phyloP scores from a whole-genome alignment of 345 rosid species.

The Eucalyptus curtisii region DNA sequence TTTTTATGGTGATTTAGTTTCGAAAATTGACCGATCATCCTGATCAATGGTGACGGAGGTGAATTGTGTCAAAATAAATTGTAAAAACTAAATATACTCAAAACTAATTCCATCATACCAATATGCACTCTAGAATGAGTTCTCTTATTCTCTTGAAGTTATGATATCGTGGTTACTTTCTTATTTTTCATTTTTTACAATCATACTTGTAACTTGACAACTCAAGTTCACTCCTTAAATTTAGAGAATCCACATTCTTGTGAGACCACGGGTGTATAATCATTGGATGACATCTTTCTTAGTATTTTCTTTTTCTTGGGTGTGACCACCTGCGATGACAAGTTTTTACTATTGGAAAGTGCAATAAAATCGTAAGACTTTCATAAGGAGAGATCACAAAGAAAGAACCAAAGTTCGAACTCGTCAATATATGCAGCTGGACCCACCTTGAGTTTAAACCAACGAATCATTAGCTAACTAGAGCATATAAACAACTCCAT shows the following conservation, averaged over 20 bases:
- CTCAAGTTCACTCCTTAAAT: background rate
- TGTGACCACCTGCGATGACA: background rate
- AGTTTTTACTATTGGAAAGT: background rate
- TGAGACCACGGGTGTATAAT: background rate
- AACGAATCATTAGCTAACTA: background rate
- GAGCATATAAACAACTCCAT: background rate
- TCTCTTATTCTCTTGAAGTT: background rate
- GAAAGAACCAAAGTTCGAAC: background rate
- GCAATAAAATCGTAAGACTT: background rate
- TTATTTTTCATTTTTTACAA: background rate
- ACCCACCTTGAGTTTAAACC: background rate
- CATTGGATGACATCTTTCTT: background rate
- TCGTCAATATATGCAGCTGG: background rate
- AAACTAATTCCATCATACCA: background rate
- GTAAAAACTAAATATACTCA: background rate
- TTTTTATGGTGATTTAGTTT: background rate
- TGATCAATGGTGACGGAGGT: background rate
- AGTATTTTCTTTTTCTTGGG: background rate
- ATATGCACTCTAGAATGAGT: background rate
- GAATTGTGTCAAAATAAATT: background rate
- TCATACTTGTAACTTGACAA: background rate
- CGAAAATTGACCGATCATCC: background rate
- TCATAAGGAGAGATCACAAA: background rate
- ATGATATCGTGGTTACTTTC: background rate
- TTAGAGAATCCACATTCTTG: background rate